Evolutionary conservation across 148 eudicot species (phyloP).

Genomic region (Drosera capensis): DNA sequence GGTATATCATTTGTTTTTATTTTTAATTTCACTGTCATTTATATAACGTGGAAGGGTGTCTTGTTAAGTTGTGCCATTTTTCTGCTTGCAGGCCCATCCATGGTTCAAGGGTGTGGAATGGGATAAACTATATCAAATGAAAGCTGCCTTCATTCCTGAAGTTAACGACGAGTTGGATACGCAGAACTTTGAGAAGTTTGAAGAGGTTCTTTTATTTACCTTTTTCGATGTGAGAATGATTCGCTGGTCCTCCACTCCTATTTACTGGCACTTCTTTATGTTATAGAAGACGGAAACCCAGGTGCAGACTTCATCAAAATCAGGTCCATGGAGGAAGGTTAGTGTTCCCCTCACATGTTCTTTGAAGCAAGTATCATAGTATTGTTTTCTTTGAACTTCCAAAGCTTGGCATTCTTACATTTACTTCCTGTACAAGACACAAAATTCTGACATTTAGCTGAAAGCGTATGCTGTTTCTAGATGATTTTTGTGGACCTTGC

Average conservation of each 20-base stretch:
- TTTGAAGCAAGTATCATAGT: background rate
- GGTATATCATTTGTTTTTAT: slow-evolving; percentile 26
- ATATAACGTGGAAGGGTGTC: too few relatives aligned
- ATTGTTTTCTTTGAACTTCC: background rate
- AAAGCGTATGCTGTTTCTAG: too few relatives aligned
- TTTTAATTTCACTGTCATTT: too few relatives aligned
- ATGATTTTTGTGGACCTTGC: too few relatives aligned
- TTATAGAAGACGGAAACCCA: slow-evolving; percentile 54
- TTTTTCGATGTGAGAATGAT: background rate
- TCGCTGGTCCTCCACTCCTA: slow-evolving; percentile 5
- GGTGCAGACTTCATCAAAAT: slow-evolving; percentile 38
- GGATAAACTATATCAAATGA: slow-evolving; percentile 23
- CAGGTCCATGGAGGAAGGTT: slow-evolving; percentile 99
- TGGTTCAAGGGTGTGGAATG: slow-evolving; percentile 23
- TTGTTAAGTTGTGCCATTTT: background rate
- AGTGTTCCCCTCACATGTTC: slow-evolving; percentile 9
- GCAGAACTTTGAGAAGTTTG: slow-evolving; percentile 30
- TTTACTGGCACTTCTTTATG: background rate
- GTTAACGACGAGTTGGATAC: slow-evolving; percentile 28
- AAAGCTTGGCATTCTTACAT: background rate
- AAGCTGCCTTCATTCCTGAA: slow-evolving; percentile 31
- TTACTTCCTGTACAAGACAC: too few relatives aligned
- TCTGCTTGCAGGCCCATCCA: slow-evolving; percentile 16
- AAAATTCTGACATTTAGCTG: too few relatives aligned
- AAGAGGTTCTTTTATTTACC: slow-evolving; percentile 19